Conservation (phyloP, 768 basidiomycete species). For the Dentipellis fragilis region DNA sequence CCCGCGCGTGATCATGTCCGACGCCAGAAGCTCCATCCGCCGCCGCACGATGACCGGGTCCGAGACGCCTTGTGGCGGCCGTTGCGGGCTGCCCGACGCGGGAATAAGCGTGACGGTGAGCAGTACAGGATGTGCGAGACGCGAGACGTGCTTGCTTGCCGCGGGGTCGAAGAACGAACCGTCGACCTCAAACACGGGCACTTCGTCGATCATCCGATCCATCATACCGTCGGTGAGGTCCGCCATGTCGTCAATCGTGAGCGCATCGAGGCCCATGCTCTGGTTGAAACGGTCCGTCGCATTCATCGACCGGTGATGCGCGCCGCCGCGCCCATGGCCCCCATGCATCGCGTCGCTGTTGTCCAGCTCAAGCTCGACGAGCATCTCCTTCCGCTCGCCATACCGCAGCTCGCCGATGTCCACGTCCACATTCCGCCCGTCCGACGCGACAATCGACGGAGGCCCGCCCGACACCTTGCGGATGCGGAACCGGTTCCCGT, state of each 20-base stretch:
- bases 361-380: constrained; percentile 91
- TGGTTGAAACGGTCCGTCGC: constrained; percentile 88
- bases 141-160: constrained; percentile 71
- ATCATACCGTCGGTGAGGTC: constrained; percentile 87
- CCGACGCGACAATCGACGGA: constrained; percentile 76
- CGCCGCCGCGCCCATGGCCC: constrained; percentile 14
- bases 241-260: constrained; percentile 58
- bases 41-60: constrained; percentile 88
- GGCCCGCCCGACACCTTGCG: constrained; percentile 92
- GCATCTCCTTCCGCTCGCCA: constrained; percentile 96
- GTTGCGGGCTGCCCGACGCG: constrained; percentile 22
- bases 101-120: constrained; percentile 89
- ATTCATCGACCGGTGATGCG: constrained; percentile 34
- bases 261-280: constrained; percentile 71
- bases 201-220: constrained; percentile 95
- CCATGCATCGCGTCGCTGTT: constrained; percentile 39
- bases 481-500: constrained; percentile 83
- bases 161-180: constrained; percentile 92
- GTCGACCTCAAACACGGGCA: constrained; percentile 93
- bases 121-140: constrained; percentile 88
- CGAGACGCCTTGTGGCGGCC: constrained; percentile 30
- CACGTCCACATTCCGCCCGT: constrained; percentile 91
- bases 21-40: constrained; percentile 92
- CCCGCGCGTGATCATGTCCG: constrained; percentile 94
- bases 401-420: constrained; percentile 90